A percentile compares a stretch with the other conserved stretches of the same genome.
Conservation (phyloP, 257 asterid genomes). For the Solanum ahanhuiri region DNA sequence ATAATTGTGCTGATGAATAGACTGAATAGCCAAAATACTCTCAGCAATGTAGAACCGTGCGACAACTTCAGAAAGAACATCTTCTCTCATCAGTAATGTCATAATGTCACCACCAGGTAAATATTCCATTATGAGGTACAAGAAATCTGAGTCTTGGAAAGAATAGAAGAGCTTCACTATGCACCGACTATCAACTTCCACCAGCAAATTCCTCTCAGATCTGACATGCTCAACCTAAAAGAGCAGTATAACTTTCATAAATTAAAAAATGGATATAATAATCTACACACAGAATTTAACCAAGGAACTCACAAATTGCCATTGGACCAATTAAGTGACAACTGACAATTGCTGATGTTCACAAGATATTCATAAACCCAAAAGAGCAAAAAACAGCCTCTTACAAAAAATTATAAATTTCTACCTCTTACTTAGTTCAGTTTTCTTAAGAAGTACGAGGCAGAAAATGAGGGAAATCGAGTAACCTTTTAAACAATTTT, state of each 20-base stretch:
- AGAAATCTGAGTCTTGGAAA: slow-evolving; percentile 86
- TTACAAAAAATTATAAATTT: background rate
- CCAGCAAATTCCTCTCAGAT: slow-evolving; percentile 94
- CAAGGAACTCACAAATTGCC: background rate
- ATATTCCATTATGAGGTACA: slow-evolving; percentile 95
- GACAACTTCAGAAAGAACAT: slow-evolving; percentile 72
- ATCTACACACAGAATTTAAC: background rate
- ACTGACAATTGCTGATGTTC: background rate
- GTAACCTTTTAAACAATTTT: background rate
- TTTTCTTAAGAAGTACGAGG: background rate
- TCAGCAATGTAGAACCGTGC: slow-evolving; percentile 93
- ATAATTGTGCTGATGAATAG: slow-evolving; percentile 87
- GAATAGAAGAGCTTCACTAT: slow-evolving; percentile 90
- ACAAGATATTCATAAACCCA: background rate
- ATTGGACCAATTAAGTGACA: background rate
- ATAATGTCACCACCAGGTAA: slow-evolving; percentile 98
- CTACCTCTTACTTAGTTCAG: background rate
- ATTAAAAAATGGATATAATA: background rate
- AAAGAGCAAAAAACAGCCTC: background rate
- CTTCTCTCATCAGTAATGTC: slow-evolving; percentile 96
- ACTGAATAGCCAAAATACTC: slow-evolving; percentile 86
- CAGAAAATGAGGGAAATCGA: background rate
- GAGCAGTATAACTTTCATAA: background rate
- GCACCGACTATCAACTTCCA: slow-evolving; percentile 96
- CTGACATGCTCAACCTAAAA: slow-evolving; percentile 95